These are phyloP conservation scores for Periconia sp. DNA, from an alignment of 2,329 filamentous ascomycete genomes.

Conservation along the genomic window DNA sequence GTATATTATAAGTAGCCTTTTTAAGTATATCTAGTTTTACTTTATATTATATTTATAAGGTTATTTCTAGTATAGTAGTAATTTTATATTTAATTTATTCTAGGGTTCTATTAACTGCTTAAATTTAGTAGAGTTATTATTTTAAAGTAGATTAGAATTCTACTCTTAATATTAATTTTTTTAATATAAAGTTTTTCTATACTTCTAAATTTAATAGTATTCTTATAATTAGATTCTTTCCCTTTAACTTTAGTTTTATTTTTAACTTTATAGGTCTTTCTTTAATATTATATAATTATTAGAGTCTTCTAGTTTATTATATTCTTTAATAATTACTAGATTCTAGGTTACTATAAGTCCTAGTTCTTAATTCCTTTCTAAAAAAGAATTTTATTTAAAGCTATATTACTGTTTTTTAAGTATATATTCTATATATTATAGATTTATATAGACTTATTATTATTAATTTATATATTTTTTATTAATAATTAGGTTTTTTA, in stretches of 20 bases:
- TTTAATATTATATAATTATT: slow-evolving; percentile 3
- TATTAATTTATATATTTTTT: no score
- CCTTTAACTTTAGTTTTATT: slow-evolving; percentile 1
- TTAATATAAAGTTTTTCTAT: not conserved
- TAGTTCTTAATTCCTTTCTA: not conserved
- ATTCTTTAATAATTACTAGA: not conserved
- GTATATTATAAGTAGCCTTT: no score
- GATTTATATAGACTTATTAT: not conserved
- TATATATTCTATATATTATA: not conserved
- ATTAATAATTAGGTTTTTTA: no score
- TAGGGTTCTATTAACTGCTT: no score
- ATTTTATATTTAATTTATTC: no score
- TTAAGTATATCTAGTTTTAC: no score
- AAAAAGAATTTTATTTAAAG: not conserved
- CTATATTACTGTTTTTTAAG: not conserved
- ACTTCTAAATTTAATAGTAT: not conserved
- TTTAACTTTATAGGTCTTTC: no score
- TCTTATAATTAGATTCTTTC: not conserved
- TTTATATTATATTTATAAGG: no score
- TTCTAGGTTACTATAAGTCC: not conserved
- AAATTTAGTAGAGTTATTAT: no score
- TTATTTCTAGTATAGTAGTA: no score
- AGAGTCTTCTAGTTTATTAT: not conserved
- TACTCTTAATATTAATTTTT: not conserved
- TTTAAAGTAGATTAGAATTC: no score